Base-by-base conservation (phyloP, 2,329 filamentous ascomycete genomes). In the Trichoderma asperellum region DNA sequence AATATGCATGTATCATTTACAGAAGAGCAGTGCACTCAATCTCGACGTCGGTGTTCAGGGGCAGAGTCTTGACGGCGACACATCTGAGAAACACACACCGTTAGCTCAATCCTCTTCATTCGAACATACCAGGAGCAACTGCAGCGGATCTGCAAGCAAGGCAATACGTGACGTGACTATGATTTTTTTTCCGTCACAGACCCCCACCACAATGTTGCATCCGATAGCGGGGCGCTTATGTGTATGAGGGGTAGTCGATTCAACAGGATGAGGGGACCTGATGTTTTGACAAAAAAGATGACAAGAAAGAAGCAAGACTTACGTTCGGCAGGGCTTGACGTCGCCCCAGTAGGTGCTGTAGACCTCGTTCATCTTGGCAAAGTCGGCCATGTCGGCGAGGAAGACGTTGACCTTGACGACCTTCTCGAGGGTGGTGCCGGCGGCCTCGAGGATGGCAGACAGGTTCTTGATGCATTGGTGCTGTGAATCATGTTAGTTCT, bases 361-460 rank as follows among this genome's bases (percentile, higher is more conserved):
- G 60, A 90, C 86, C 74, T 86, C 85, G 80, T 93, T 94, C 89
- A 93, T 92, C 78, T 90, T 88, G 43, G 84, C 86, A 76, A 93
- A 93, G 79, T 93, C 85, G 72, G 86, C 87, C 90, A 93, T 93
- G 76, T 89, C 85, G 69, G 88, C 85, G 64, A 93, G 83, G 83
- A 93, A 93, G 74, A 93, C 89, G 74, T 87, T 88, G 71, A 91
- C 88, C 83, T 92, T 92, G 76, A 93, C 88, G 27, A 92, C 88
- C 76, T 88, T 88, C 56, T 84, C 81, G 56, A 94, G 82, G 68
- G 82, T 84, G 47, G 87, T 89, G 21, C 90, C 90, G 5, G 91
- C 90, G 61, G 88, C 91, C 70, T 88, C 86, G 43, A 94, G 84
- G 71, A 94, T 89, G 37, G 89, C 89, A 68, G 85, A 82, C 73